Conservation (phyloP, 1,139 yeast genomes). For the Zygosaccharomyces sapae region DNA sequence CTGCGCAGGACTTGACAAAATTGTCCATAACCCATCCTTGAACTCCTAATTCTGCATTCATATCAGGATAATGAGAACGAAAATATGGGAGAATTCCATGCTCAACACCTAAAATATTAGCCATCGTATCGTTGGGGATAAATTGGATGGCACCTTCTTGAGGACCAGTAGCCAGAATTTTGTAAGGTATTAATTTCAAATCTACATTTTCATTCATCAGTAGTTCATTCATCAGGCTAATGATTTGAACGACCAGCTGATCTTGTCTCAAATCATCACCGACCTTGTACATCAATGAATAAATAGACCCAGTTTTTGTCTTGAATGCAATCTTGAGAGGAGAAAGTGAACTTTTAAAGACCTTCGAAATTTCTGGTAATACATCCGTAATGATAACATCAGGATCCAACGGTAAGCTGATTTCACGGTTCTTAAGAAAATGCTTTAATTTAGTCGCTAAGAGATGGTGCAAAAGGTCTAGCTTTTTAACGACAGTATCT, state of each 20-base stretch:
- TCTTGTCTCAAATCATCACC: conserved; percentile 97
- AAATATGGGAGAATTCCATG: conserved; percentile 73
- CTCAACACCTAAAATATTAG: conserved; percentile 68
- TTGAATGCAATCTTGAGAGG: conserved; percentile 81
- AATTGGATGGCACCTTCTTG: conserved; percentile 90
- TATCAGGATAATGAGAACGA: conserved; percentile 59
- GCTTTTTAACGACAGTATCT: conserved; percentile 55
- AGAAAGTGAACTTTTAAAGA: conserved; percentile 84
- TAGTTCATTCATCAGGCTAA: conserved; percentile 84
- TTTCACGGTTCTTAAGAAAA: conserved; percentile 26
- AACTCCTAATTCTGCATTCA: conserved; percentile 63
- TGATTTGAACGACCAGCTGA: conserved; percentile 89
- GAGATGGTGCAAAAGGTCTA: conserved; percentile 43
- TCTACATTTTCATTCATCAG: conserved; percentile 87
- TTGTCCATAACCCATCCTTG: conserved; percentile 80
- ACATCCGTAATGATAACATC: conserved; percentile 61
- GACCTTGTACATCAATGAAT: conserved; percentile 85
- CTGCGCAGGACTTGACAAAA: conserved; percentile 93
- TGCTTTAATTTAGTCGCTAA: conserved; percentile 36
- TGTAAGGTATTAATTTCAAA: conserved; percentile 80
- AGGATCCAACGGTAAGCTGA: conserved; percentile 39
- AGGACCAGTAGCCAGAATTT: conserved; percentile 85
- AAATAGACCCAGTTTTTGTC: conserved; percentile 51
- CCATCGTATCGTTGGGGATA: conserved; percentile 84
- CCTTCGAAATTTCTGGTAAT: conserved; percentile 73